Base-by-base conservation (phyloP, 2,329 filamentous ascomycete species). In the Periconia macrospinosa region DNA sequence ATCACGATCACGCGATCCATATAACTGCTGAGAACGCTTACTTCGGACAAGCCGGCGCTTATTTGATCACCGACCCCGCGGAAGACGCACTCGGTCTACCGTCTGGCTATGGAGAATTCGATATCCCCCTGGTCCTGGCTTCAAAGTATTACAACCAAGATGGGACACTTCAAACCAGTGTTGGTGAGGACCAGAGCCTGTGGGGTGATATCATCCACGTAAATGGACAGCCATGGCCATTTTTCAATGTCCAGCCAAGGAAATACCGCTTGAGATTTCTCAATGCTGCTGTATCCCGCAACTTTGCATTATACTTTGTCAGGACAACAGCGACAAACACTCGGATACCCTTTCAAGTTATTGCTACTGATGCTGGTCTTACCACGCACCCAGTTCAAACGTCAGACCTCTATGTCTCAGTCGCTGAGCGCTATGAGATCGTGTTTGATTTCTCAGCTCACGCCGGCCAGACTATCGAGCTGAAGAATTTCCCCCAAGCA, bases 221-320 rank as follows among this genome's bases (percentile, higher is more conserved):
- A 33, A 85, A 85, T 60, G 80, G 80, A 3, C 76, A 81, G 56
- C 83, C 83, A 3, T 86, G 82, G 82, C 83, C 83, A 6, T 84
- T 75, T 57, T 59, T 83, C 3, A 75, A 78, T 27, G 82, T 84
- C 7, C 77, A 85, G 65, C 82, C 81, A 2, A 77, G 82, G 61
- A 84, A 84, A 66, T 85, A 85, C 65, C 80, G 82, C 23, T 79
- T 86, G 65, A 74, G 83, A 1, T 69, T 84, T 56, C 74, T 83
- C 20, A 78, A 84, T 64, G 75, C 63, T 45, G 62, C 62, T 1
- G 47, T 68, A 5, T 64, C 60, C 27, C 60, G 63, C 3, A 75
- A 76, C 30, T 84, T 80, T 52, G 72, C 76, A 20, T 70, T 84
- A 3, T 82, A 79, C 67, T 78, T 83, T 52, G 63, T 54, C 3